Percentiles rank a stretch among this genome's conserved stretches.
phyloP scores from a whole-genome alignment of 768 basidiomycete genomes.

The Omphalotus guepiniiformis region DNA sequence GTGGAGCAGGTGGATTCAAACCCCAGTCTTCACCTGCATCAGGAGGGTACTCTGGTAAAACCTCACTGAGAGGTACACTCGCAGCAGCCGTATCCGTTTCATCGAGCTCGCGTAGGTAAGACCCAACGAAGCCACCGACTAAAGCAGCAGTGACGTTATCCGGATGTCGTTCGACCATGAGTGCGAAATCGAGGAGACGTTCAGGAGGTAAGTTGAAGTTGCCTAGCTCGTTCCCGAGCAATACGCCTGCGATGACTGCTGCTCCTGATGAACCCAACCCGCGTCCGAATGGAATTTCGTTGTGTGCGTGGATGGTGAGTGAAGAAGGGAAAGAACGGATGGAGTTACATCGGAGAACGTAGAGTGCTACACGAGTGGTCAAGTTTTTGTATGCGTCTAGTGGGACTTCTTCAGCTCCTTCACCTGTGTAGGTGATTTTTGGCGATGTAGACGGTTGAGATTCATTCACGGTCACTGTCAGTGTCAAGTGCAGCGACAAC shows the following conservation, averaged over 20 bases:
- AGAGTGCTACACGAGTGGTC: conserved; percentile 94
- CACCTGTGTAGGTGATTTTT: conserved; percentile 73
- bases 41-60: conserved; percentile 91
- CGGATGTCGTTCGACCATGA: conserved; percentile 99
- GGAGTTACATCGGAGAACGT: conserved; percentile 88
- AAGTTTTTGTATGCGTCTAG: conserved; percentile 96
- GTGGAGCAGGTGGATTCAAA: conserved; percentile 79
- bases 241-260: conserved; percentile 96
- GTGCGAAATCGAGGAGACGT: conserved; percentile 88
- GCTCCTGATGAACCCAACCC: conserved; percentile 97
- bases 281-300: conserved; percentile 97
- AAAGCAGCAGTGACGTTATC: conserved; percentile 99
- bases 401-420: conserved; percentile 89
- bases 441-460: conserved; percentile 46
- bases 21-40: conserved; percentile 95
- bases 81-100: conserved; percentile 76
- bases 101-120: conserved; percentile 89
- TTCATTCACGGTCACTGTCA: conserved; percentile 48
- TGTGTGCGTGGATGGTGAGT: conserved; percentile 73
- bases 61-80: conserved; percentile 91
- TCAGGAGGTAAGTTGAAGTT: conserved; percentile 59
- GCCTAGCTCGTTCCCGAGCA: conserved; percentile 84
- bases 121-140: conserved; percentile 95
- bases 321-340: conserved; percentile 72
- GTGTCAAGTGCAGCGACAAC: conserved; percentile 77